These are phyloP conservation scores for Pelargonium cotyledonis DNA, from an alignment of 441 rosid species.

Conservation along the genomic window DNA sequence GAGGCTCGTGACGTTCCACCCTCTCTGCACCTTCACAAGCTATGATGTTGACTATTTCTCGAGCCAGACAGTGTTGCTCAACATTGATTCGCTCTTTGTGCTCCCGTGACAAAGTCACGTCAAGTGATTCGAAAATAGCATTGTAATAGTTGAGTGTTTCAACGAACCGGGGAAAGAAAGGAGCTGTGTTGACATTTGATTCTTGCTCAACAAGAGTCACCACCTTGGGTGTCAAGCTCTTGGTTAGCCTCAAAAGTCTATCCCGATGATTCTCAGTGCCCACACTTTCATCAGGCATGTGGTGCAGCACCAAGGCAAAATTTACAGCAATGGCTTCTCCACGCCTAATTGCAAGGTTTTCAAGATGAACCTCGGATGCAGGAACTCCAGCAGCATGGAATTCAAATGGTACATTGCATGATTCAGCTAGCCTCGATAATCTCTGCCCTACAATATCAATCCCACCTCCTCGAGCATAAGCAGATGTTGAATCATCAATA, in stretches of 20 bases:
- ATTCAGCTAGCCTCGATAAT: conserved; percentile 55
- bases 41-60: conserved; percentile 80
- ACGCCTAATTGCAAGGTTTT: conserved; percentile 49
- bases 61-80: conserved; percentile 94
- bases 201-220: conserved; percentile 91
- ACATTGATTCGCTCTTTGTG: conserved; percentile 76
- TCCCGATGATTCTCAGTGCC: conserved; percentile 78
- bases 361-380: conserved; percentile 53
- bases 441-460: conserved; percentile 68
- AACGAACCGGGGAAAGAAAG: conserved; percentile 55
- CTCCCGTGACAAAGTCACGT: conserved; percentile 62
- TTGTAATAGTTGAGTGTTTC: conserved; percentile 64
- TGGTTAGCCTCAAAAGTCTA: conserved; percentile 62
- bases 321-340: conserved; percentile 81
- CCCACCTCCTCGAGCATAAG: conserved; percentile 78
- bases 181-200: conserved; percentile 77
- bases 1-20: conserved; percentile 78
- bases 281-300: conserved; percentile 88
- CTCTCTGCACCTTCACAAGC: conserved; percentile 92
- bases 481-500: conserved; percentile 69
- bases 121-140: conserved; percentile 77
- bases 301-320: conserved; percentile 74
- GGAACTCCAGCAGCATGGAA: conserved; percentile 53
- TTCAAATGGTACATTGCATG: conserved; percentile 70
- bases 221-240: conserved; percentile 66